Evolutionary conservation across 2,329 filamentous ascomycete species (phyloP).

Genomic region (Waltergamsia citrina): DNA sequence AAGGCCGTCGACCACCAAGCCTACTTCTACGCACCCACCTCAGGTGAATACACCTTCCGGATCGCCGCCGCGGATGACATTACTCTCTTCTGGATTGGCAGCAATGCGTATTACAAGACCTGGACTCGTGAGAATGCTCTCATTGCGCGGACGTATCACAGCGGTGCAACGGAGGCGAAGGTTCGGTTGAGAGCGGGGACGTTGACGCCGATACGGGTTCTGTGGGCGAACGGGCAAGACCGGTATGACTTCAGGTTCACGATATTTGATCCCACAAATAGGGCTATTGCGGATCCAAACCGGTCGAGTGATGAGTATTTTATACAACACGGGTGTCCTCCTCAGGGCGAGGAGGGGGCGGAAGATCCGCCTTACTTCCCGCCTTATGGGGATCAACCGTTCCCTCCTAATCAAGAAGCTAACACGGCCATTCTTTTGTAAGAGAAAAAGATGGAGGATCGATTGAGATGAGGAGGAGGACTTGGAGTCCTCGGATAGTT

Average conservation of each 20-base stretch:
- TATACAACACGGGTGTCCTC: too few species aligned
- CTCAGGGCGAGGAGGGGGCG: too few species aligned
- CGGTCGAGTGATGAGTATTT: too few species aligned
- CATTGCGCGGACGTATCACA: neutral
- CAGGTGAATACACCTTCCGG: slow-evolving; percentile 1
- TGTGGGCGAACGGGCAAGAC: slow-evolving; percentile 3
- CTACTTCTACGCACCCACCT: slow-evolving; percentile 4
- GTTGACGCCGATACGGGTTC: slow-evolving; percentile 3
- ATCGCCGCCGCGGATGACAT: slow-evolving; percentile 2
- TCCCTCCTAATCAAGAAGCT: too few species aligned
- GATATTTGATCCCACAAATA: too few species aligned
- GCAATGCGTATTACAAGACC: neutral
- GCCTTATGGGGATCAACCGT: too few species aligned
- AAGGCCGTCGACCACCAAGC: slow-evolving; percentile 4
- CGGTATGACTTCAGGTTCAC: slow-evolving; percentile 1
- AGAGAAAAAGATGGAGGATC: too few species aligned
- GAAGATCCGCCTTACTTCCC: too few species aligned
- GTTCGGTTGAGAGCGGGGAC: neutral
- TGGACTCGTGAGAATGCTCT: slow-evolving; percentile 3
- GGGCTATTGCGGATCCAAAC: too few species aligned
- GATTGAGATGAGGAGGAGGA: too few species aligned
- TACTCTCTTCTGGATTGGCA: slow-evolving; percentile 3
- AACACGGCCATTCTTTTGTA: too few species aligned
- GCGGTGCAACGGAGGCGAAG: neutral
- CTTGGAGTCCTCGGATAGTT: too few species aligned